phyloP scores from a whole-genome alignment of 2,329 filamentous ascomycete species.

The Lecanicillium sp. region DNA sequence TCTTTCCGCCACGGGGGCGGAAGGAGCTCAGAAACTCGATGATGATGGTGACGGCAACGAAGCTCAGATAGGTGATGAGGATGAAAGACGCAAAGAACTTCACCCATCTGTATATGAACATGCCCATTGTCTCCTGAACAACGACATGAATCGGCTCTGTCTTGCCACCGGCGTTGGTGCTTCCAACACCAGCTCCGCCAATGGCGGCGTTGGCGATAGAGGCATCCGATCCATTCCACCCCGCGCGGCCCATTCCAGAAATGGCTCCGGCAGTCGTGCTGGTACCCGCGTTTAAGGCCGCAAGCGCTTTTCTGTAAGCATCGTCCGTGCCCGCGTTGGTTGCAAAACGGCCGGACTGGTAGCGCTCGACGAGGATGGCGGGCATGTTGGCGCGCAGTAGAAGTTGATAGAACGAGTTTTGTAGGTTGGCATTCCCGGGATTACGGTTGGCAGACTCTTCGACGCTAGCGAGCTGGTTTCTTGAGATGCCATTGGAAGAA shows the following conservation, averaged over 20 bases:
- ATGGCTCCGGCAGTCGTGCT: slow-evolving; percentile 21
- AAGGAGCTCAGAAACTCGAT: slow-evolving; percentile 75
- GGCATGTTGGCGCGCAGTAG: slow-evolving; percentile 90
- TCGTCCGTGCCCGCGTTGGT: slow-evolving; percentile 71
- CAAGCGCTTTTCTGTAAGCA: slow-evolving; percentile 70
- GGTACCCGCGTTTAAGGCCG: slow-evolving; percentile 26
- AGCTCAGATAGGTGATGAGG: slow-evolving; percentile 69
- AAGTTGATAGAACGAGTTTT: slow-evolving; percentile 91
- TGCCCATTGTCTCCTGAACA: slow-evolving; percentile 81
- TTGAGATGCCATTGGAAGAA: slow-evolving; percentile 44
- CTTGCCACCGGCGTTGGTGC: slow-evolving; percentile 57
- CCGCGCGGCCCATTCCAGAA: slow-evolving; percentile 19
- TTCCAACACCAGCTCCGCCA: slow-evolving; percentile 16
- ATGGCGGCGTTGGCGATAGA: slow-evolving; percentile 25
- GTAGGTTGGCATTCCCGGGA: slow-evolving; percentile 76
- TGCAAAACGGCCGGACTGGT: slow-evolving; percentile 80
- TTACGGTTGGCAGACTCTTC: slow-evolving; percentile 94
- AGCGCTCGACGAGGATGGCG: slow-evolving; percentile 83
- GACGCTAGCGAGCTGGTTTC: slow-evolving; percentile 69
- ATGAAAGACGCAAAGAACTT: slow-evolving; percentile 78
- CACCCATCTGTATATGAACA: slow-evolving; percentile 81
- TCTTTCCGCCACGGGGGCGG: slow-evolving; percentile 62
- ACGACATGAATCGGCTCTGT: slow-evolving; percentile 89
- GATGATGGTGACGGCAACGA: slow-evolving; percentile 74
- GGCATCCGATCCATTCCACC: slow-evolving; percentile 27